phyloP scores from a whole-genome alignment of 1,284 basidiomycete genomes.

The Exobasidium rhododendri region DNA sequence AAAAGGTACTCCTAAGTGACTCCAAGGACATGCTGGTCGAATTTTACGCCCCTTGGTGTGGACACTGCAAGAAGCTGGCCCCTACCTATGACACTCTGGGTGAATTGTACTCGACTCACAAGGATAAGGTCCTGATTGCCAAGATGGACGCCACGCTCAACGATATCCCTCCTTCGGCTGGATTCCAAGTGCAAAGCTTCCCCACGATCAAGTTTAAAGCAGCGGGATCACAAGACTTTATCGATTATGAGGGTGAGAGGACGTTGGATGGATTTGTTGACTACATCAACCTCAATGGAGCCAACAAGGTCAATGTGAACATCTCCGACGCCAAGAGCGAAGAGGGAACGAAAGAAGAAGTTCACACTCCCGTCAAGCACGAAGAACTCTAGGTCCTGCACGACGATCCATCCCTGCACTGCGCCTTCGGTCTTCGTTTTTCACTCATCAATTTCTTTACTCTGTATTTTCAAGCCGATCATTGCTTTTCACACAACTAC shows the following conservation, averaged over 20 bases:
- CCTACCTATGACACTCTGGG: slow-evolving; percentile 90
- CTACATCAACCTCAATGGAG: slow-evolving; percentile 46
- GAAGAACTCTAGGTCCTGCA: slow-evolving; percentile 19
- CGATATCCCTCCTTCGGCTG: slow-evolving; percentile 80
- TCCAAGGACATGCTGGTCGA: slow-evolving; percentile 91
- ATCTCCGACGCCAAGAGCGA: not conserved
- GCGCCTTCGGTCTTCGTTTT: no score
- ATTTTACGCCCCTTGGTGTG: slow-evolving; percentile 88
- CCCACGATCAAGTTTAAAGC: slow-evolving; percentile 96
- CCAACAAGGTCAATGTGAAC: slow-evolving; percentile 46
- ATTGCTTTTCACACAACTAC: not conserved
- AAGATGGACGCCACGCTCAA: slow-evolving; percentile 97
- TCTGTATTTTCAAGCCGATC: not conserved
- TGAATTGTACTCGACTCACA: slow-evolving; percentile 70
- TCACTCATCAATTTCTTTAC: slow-evolving; percentile 2
- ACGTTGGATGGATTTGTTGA: slow-evolving; percentile 52
- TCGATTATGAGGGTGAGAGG: slow-evolving; percentile 62
- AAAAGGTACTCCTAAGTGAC: slow-evolving; percentile 75
- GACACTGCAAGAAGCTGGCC: slow-evolving; percentile 84
- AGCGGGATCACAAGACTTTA: slow-evolving; percentile 78
- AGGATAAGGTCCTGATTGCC: slow-evolving; percentile 73
- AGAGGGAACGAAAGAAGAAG: slow-evolving; percentile 6
- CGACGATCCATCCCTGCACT: no score
- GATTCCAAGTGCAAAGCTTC: slow-evolving; percentile 77
- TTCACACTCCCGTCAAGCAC: slow-evolving; percentile 13